Base-by-base conservation (phyloP, 75 land plant species). In the Ceratopteris richardii region DNA sequence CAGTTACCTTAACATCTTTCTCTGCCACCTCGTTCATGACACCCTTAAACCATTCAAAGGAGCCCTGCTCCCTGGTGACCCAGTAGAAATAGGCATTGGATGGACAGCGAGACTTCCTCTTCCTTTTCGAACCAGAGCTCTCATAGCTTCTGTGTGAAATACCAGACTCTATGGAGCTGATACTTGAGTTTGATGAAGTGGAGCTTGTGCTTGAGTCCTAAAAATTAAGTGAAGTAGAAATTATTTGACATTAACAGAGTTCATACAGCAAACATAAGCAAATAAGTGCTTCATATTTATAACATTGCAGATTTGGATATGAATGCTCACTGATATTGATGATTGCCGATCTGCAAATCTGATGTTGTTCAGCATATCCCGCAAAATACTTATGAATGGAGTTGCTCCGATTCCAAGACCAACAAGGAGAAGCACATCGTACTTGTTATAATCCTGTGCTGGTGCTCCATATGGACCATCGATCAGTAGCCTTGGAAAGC, bases 381-480 rank as follows among this genome's bases (percentile, higher is more conserved):
- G 82, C 2, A 93, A 51, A 29, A 93, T 88, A 80, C 98, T 93
- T 51, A 93, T 88, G 65, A 93, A 85, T 37, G 95, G 98, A 31
- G 98, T 93, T 26, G 98, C 98, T 18, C 98, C 98, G 54, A 93
- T 93, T 9, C 98, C 98, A 10, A 93, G 82, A 6, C 98, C 98
- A 14, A 88, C 98, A 10, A 93, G 79, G 28, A 93, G 64, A 29
- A 93, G 66, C 7, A 93, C 89, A 69, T 93, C 98, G 61, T 88
- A 93, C 44, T 88, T 88, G 26, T 63, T 41, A 73, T 85, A 93
- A 54, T 93, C 98, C 77, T 93, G 98, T 23, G 98, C 98, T 3
- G 98, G 98, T 29, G 98, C 93, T 51, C 98, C 98, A 65, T 93
- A 93, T 22, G 98, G 98, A n/a, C 98, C 98, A 52, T 93, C 98